Evolutionary conservation across 306 rosid genomes (phyloP).

Genomic region (Lagenaria siceraria): DNA sequence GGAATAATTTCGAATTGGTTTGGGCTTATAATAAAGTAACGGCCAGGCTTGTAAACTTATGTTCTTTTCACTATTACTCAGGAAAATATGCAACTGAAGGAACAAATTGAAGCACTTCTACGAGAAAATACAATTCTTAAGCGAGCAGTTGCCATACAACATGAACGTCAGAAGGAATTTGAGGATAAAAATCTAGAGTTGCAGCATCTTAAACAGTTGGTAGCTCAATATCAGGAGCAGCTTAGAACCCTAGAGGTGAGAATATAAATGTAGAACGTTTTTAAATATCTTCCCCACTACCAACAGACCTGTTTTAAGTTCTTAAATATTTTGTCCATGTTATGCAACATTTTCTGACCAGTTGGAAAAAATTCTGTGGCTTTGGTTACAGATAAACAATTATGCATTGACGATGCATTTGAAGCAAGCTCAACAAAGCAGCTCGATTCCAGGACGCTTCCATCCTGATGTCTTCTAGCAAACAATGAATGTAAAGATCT

Average conservation of each 20-base stretch:
- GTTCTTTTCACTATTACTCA: slow-evolving; percentile 15
- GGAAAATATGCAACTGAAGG: slow-evolving; percentile 78
- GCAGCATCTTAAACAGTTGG: slow-evolving; percentile 64
- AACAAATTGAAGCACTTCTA: slow-evolving; percentile 52
- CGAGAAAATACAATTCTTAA: slow-evolving; percentile 70
- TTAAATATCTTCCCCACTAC: neutral
- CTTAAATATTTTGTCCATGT: neutral
- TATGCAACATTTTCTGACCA: neutral
- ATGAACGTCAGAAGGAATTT: slow-evolving; percentile 63
- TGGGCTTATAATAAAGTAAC: neutral
- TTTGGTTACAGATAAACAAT: slow-evolving; percentile 53
- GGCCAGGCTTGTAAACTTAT: neutral
- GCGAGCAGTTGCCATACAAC: slow-evolving; percentile 72
- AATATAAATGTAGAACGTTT: neutral
- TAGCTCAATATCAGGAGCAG: slow-evolving; percentile 81
- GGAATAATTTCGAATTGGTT: neutral
- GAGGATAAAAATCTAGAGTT: slow-evolving; percentile 56
- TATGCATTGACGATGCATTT: slow-evolving; percentile 84
- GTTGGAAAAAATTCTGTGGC: neutral
- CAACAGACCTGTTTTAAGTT: neutral
- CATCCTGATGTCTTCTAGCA: slow-evolving; percentile 80
- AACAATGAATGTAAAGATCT: neutral
- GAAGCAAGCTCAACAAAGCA: slow-evolving; percentile 84
- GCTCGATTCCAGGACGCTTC: slow-evolving; percentile 59
- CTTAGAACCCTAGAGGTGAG: slow-evolving; percentile 76